Conservation (phyloP, 2,329 filamentous ascomycete genomes). For the Calonectria ilicicola region DNA sequence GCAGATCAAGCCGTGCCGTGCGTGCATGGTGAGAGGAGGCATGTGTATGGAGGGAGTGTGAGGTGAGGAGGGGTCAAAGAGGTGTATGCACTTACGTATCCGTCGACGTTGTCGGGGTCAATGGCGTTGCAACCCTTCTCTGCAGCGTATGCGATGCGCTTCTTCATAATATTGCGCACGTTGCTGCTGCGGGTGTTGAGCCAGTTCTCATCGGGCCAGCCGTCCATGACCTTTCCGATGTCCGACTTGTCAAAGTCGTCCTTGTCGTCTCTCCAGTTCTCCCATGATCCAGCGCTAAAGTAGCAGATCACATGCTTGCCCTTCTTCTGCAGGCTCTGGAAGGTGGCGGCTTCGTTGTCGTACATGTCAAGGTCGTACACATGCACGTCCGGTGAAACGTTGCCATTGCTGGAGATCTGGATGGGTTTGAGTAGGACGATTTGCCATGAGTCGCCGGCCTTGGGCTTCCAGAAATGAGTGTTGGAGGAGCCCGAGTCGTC, state of each 20-base stretch:
- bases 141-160: slow-evolving; percentile 68
- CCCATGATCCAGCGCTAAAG: slow-evolving; percentile 78
- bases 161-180: slow-evolving; percentile 73
- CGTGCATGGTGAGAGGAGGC: neutral
- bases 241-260: slow-evolving; percentile 65
- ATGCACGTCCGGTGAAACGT: slow-evolving; percentile 57
- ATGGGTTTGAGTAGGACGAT: slow-evolving; percentile 66
- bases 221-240: slow-evolving; percentile 69
- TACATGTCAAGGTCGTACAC: slow-evolving; percentile 66
- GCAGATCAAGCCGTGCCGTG: neutral
- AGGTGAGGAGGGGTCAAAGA: neutral
- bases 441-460: slow-evolving; percentile 68
- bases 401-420: slow-evolving; percentile 54
- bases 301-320: slow-evolving; percentile 78
- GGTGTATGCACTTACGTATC: slow-evolving; percentile 59
- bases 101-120: slow-evolving; percentile 79
- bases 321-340: slow-evolving; percentile 68
- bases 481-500: slow-evolving; percentile 32
- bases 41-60: neutral
- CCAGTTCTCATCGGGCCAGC: slow-evolving; percentile 78
- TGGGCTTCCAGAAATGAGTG: slow-evolving; percentile 62
- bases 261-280: slow-evolving; percentile 71
- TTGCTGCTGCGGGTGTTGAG: slow-evolving; percentile 67
- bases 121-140: slow-evolving; percentile 76
- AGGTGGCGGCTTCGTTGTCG: slow-evolving; percentile 57